Evolutionary conservation across 176 grass and related monocot species (phyloP).

Genomic region (Neostapfia colusana): DNA sequence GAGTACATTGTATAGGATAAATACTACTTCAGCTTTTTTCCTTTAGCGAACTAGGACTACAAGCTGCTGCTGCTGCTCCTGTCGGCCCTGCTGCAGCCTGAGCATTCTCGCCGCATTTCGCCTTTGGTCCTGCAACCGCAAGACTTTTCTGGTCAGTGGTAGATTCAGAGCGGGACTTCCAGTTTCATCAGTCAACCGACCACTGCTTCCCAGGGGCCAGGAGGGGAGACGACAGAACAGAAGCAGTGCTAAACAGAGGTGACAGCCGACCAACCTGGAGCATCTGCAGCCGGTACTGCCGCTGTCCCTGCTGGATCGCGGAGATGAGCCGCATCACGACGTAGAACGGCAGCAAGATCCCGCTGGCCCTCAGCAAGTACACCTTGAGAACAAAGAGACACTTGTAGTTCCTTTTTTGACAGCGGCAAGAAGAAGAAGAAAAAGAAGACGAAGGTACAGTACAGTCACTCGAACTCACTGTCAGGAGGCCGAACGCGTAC

Average conservation of each 20-base stretch:
- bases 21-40: not conserved
- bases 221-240: not conserved
- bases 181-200: not conserved
- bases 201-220: not conserved
- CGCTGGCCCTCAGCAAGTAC: constrained; percentile 60
- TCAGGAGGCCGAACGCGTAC: constrained; percentile 55
- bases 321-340: constrained; percentile 61
- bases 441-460: not conserved
- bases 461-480: constrained; percentile 57
- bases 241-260: not conserved
- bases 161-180: not conserved
- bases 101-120: constrained; percentile 26
- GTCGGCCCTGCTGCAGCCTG: constrained; percentile 5
- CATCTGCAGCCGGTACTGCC: constrained; percentile 50
- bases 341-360: constrained; percentile 73
- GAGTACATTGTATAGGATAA: not conserved
- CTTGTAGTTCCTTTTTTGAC: no score
- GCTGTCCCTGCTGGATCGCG: constrained; percentile 55
- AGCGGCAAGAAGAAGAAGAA: no score
- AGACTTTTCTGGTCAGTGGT: not conserved
- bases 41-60: constrained; percentile 28
- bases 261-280: constrained; percentile 35
- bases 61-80: constrained; percentile 30
- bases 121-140: constrained; percentile 34
- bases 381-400: constrained; percentile 36